Percentiles rank a stretch among this genome's conserved stretches.
phyloP scores from a whole-genome alignment of 768 basidiomycete genomes.

The Kwoniella dendrophila region DNA sequence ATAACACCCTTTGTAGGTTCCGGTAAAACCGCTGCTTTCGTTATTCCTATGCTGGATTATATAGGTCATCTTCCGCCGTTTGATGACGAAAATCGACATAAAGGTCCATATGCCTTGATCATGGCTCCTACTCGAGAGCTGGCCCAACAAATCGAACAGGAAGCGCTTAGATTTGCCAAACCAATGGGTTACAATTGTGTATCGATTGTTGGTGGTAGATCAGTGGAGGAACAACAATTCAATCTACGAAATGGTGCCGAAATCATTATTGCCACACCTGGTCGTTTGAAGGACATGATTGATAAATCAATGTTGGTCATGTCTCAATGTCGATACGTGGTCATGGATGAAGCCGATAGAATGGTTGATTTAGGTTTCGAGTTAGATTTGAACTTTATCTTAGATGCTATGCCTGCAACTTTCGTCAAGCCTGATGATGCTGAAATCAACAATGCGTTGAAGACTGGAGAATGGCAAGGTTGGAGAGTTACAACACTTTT shows the following conservation, averaged over 20 bases:
- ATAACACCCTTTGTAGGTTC: slow-evolving; percentile 66
- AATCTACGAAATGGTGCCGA: slow-evolving; percentile 97
- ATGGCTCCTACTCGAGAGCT: slow-evolving; percentile 96
- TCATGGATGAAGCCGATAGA: slow-evolving; percentile 99
- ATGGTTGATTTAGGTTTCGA: slow-evolving; percentile 99
- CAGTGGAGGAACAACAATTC: slow-evolving; percentile 97
- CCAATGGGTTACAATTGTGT: slow-evolving; percentile 92
- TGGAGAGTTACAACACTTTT: slow-evolving; percentile 86
- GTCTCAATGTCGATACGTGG: slow-evolving; percentile 95
- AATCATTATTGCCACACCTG: slow-evolving; percentile 97
- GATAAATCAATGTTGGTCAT: slow-evolving; percentile 94
- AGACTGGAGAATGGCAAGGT: slow-evolving; percentile 55
- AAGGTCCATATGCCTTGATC: slow-evolving; percentile 91
- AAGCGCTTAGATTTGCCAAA: slow-evolving; percentile 85
- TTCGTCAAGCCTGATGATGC: slow-evolving; percentile 85
- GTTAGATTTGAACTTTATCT: slow-evolving; percentile 86
- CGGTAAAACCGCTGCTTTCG: slow-evolving; percentile 97
- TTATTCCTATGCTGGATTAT: slow-evolving; percentile 96
- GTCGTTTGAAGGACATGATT: slow-evolving; percentile 95
- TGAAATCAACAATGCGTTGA: slow-evolving; percentile 71
- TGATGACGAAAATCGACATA: slow-evolving; percentile 87
- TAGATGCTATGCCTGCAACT: slow-evolving; percentile 85
- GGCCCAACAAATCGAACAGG: slow-evolving; percentile 94
- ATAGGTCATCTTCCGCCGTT: slow-evolving; percentile 83
- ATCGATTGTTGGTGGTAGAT: slow-evolving; percentile 95